Evolutionary conservation across 2,329 filamentous ascomycete genomes (phyloP).

Genomic region (Rutstroemia sp.): DNA sequence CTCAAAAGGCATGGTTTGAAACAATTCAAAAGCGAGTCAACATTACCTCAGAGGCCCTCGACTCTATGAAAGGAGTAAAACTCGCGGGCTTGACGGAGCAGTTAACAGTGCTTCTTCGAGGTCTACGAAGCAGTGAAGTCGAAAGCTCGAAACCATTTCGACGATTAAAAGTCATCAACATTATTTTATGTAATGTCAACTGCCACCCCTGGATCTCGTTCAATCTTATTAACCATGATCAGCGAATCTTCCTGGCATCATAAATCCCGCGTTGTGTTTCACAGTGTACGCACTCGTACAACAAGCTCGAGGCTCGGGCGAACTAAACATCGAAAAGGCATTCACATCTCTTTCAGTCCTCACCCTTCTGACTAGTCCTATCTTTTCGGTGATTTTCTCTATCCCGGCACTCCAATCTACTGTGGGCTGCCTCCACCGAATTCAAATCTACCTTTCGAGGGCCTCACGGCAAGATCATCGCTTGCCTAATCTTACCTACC

Average conservation of each 20-base stretch:
- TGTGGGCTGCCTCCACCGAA: slow-evolving; percentile 3
- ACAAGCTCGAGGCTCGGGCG: neutral
- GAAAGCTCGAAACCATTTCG: neutral
- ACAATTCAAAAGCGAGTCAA: slow-evolving; percentile 36
- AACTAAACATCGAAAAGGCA: neutral
- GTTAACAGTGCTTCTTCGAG: neutral
- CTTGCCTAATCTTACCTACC: neutral
- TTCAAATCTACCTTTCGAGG: slow-evolving; percentile 6
- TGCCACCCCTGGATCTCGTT: neutral
- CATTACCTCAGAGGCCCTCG: slow-evolving; percentile 34
- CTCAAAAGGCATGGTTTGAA: slow-evolving; percentile 31
- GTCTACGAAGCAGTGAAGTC: neutral
- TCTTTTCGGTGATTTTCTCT: neutral
- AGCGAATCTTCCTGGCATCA: neutral
- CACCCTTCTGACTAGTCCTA: slow-evolving; percentile 1
- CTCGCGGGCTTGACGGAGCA: slow-evolving; percentile 33
- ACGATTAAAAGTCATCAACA: neutral
- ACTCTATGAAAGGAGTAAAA: slow-evolving; percentile 38
- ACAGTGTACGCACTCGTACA: slow-evolving; percentile 6
- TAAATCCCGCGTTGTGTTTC: slow-evolving; percentile 1
- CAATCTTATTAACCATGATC: neutral
- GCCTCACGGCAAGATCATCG: neutral
- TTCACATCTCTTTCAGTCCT: slow-evolving; percentile 9
- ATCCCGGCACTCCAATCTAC: neutral
- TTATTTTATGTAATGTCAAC: neutral